These are phyloP conservation scores for Prunus armeniaca DNA, from an alignment of 306 rosid species.

Conservation along the genomic window DNA sequence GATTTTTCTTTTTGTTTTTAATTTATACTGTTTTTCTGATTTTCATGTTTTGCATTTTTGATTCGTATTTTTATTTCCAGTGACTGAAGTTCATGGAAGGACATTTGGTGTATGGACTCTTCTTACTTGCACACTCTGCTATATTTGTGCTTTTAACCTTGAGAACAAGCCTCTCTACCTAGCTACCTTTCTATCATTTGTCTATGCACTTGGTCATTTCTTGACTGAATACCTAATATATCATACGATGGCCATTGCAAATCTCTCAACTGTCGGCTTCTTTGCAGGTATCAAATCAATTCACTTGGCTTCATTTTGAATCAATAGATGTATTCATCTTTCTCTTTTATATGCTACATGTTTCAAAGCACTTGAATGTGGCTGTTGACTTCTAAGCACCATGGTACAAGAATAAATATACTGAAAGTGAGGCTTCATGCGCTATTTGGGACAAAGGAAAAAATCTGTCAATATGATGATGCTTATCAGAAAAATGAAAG, in stretches of 20 bases:
- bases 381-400: neutral
- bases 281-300: slow-evolving; percentile 71
- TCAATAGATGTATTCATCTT: slow-evolving; percentile 12
- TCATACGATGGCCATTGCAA: slow-evolving; percentile 69
- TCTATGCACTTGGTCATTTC: slow-evolving; percentile 95
- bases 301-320: slow-evolving; percentile 9
- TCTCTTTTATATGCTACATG: neutral
- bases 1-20: neutral
- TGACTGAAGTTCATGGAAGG: slow-evolving; percentile 97
- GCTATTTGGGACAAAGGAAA: neutral
- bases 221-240: slow-evolving; percentile 68
- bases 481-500: neutral
- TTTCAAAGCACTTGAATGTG: neutral
- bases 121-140: slow-evolving; percentile 92
- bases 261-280: slow-evolving; percentile 74
- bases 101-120: slow-evolving; percentile 95
- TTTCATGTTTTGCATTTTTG: neutral
- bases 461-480: neutral
- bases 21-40: neutral
- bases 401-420: neutral
- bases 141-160: slow-evolving; percentile 86
- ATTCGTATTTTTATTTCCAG: slow-evolving; percentile 23
- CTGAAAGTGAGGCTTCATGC: neutral
- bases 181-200: slow-evolving; percentile 76
- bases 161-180: slow-evolving; percentile 82